Evolutionary conservation across 2,329 filamentous ascomycete species (phyloP).

Genomic region (Phaeosphaeria sp.): DNA sequence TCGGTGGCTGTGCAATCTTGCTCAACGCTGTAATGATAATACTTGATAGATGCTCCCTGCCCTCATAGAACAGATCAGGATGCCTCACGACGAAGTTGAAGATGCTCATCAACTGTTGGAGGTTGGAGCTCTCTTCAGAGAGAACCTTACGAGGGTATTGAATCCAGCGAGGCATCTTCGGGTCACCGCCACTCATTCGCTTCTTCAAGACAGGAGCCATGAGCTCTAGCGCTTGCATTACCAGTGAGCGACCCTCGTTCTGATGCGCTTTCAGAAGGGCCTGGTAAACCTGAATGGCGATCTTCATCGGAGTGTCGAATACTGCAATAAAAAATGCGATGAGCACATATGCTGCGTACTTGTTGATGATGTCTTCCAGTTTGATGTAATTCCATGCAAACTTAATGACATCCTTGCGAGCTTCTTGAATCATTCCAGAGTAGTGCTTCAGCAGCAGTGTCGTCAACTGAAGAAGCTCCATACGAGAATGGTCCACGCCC

Average conservation of each 20-base stretch:
- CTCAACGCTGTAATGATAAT: conserved; percentile 87
- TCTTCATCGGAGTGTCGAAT: conserved; percentile 95
- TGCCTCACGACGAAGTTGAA: conserved; percentile 96
- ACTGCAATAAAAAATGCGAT: conserved; percentile 98
- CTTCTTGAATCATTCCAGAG: conserved; percentile 83
- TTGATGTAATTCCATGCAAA: conserved; percentile 97
- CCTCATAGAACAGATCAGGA: conserved; percentile 92
- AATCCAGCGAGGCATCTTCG: conserved; percentile 84
- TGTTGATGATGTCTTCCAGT: conserved; percentile 99
- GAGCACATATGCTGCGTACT: conserved; percentile 95
- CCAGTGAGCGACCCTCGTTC: conserved; percentile 88
- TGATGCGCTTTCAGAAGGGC: conserved; percentile 91
- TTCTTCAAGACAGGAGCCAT: conserved; percentile 94
- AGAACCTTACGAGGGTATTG: conserved; percentile 88
- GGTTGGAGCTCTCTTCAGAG: conserved; percentile 91
- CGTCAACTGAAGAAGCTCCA: conserved; percentile 94
- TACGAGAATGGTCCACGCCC: conserved; percentile 92
- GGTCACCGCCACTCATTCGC: conserved; percentile 72
- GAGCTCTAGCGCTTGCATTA: conserved; percentile 92
- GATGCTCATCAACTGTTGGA: conserved; percentile 95
- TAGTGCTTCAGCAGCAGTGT: conserved; percentile 97
- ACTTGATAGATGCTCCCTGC: conserved; percentile 86
- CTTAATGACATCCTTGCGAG: conserved; percentile 97
- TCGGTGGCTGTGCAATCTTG: conserved; percentile 85
- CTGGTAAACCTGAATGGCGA: conserved; percentile 93